Conservation (phyloP, 768 basidiomycete species). For the Royoungia palumana region DNA sequence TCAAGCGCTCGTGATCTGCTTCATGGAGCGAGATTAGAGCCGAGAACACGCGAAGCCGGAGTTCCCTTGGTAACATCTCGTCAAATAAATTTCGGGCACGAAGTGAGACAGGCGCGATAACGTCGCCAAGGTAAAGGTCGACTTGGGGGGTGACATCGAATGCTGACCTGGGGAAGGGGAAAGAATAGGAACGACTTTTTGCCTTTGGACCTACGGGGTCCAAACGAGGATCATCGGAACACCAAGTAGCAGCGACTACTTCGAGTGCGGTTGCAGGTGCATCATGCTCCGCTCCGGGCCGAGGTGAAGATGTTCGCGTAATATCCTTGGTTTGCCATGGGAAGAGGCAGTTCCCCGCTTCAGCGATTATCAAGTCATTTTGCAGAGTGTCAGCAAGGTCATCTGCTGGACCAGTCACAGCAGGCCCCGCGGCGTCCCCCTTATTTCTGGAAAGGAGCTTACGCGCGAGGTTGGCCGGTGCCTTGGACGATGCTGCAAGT, state of each 20-base stretch:
- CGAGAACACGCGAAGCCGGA: slow-evolving; percentile 58
- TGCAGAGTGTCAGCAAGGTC: slow-evolving; percentile 9
- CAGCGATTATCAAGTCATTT: slow-evolving; percentile 23
- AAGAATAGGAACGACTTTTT: slow-evolving; percentile 63
- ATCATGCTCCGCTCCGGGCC: slow-evolving; percentile 14
- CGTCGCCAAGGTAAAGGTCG: slow-evolving; percentile 43
- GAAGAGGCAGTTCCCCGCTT: slow-evolving; percentile 36
- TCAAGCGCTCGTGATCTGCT: slow-evolving; percentile 47
- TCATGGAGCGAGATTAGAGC: slow-evolving; percentile 57
- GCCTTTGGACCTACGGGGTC: slow-evolving; percentile 32
- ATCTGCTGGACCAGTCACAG: slow-evolving; percentile 1
- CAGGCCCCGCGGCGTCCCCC: slow-evolving; percentile 14
- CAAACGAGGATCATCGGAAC: slow-evolving; percentile 13
- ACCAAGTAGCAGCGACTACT: slow-evolving; percentile 7
- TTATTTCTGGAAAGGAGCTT: slow-evolving; percentile 50
- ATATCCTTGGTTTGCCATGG: slow-evolving; percentile 42
- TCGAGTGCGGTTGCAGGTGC: slow-evolving; percentile 6
- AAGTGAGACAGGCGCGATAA: slow-evolving; percentile 48
- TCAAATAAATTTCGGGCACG: slow-evolving; percentile 60
- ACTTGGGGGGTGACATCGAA: slow-evolving; percentile 54
- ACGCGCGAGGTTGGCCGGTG: slow-evolving; percentile 52
- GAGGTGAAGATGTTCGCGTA: slow-evolving; percentile 10
- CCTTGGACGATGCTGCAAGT: slow-evolving; percentile 39
- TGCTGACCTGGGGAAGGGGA: slow-evolving; percentile 57
- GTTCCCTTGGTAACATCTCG: slow-evolving; percentile 65